A percentile compares a stretch with the other conserved stretches of the same genome.
These are phyloP conservation scores for Linnemannia schmuckeri DNA, from an alignment of 192 early-diverging fungal species.

Conservation along the genomic window DNA sequence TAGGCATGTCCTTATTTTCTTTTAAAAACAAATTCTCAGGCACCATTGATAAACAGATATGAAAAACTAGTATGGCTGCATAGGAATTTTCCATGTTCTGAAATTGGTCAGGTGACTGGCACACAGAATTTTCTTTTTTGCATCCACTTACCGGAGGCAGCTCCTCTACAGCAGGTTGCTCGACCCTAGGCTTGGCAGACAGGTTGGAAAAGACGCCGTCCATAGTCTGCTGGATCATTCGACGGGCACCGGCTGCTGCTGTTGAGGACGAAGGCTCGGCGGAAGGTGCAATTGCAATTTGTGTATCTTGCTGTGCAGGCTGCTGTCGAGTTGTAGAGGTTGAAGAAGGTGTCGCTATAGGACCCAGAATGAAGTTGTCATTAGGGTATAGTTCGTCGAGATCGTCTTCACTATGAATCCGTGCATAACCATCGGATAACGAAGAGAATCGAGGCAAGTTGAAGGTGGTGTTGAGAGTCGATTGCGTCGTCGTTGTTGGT, in stretches of 20 bases:
- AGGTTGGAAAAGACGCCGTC: conserved; percentile 72
- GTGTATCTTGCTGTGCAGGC: not conserved
- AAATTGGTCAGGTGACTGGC: not conserved
- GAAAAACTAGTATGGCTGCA: not conserved
- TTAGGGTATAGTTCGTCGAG: conserved; percentile 64
- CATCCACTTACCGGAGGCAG: conserved; percentile 63
- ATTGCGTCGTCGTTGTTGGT: not conserved
- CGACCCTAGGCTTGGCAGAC: conserved; percentile 65
- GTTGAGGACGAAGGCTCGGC: not conserved
- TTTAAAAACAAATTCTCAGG: not conserved
- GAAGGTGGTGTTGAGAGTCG: not conserved
- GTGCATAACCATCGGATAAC: conserved; percentile 32
- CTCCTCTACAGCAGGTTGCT: conserved; percentile 59
- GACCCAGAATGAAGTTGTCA: conserved; percentile 35
- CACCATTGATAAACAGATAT: not conserved
- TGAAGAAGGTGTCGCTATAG: not conserved
- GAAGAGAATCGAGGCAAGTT: conserved; percentile 18
- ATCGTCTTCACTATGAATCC: conserved; percentile 54
- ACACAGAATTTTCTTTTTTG: not conserved
- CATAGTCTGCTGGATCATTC: conserved; percentile 53
- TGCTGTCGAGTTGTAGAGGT: not conserved
- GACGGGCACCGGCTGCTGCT: not conserved
- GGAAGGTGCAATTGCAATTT: not conserved
- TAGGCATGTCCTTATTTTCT: not conserved
- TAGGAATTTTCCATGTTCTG: not conserved